Base-by-base conservation (phyloP, 805 yeast species). In the Candida pseudofarinosa region DNA sequence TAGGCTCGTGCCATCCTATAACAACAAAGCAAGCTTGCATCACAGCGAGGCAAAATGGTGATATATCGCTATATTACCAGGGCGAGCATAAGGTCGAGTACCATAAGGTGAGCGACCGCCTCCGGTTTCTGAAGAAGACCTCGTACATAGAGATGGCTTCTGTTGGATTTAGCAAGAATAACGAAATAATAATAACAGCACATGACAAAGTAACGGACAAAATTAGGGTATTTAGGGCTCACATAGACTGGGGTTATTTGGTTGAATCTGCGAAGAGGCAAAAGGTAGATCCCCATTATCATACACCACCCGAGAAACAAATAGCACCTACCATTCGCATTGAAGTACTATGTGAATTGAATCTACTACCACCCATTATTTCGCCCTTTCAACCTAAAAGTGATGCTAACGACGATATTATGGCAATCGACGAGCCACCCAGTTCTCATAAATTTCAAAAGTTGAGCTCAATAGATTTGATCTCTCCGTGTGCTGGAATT, bases 11-110 rank as follows among this genome's bases (percentile, higher is more conserved):
- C 50, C 93, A 86, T 59, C 93, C 95, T 3, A 62, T 80, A 18
- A 59, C 74, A 13, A 71, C 83, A 3, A 83, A 83, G 49, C 84
- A 84, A 44, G 93, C 90, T 2, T 80, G 88, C 52, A 62, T 86
- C 18, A 80, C 80, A 1, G 65, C 86, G 33, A 70, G 91, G 35
- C 69, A 74, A 42, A 77, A 80, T 49, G 95, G 93, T 1, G 67
- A 71, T 42, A 60, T 82, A 33, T 65, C 73, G 18, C 59, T 83
- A 20, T 80, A 81, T 67, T 83, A 76, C 54, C 91, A 83, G 56
- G 79, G 81, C 15, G 81, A 76, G 46, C 81, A 76, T 50, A 75
- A 78, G 37, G 71, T 80, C 16, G 86, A 81, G 45, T 83, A 79
- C 53, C 68, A 68, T 46, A 73, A 71, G 47, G 47, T 65, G 2